Base-by-base conservation (phyloP, 176 grass and related monocot species). In the Thalia dealbata region DNA sequence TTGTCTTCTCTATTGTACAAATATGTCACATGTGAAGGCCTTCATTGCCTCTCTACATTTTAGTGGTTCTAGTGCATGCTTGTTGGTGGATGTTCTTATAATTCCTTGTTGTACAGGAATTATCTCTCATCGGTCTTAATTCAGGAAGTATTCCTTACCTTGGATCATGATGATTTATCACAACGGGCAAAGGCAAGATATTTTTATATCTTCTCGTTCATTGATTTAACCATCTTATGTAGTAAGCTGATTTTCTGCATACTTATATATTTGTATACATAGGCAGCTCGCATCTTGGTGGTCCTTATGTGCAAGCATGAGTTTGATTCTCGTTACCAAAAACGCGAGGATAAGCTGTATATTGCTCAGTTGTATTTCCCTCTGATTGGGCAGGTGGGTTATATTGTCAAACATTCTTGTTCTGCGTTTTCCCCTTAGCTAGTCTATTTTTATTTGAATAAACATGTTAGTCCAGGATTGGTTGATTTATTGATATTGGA, bases 81-180 rank as follows among this genome's bases (percentile, higher is more conserved):
- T 63, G 7, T 69, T 67, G 64, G 29, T 67, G 15, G 64, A 67
- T 18, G 19, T 67, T 67, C 9, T 41, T 42, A 67, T 4, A 44
- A 41, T 46, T 75, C 38, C 8, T 62, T 29, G 23, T 62, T 71
- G 22, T 63, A 56, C 89, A 97, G 95, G 82, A 97, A 97, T 76
- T 97, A 97, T 78, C 85, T 97, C 23, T 99, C 95, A 0, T 99
- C 90, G 3, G 95, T 99, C 79, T 83, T 99, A 85, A 93, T 99
- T 82, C 95, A 99, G 86, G 95, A 99, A 83, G 92, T 99, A 59
- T 99, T 99, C 86, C 95, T 99, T 77, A 99, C 90, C 50, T 89
- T 99, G 82, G 95, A 99, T 65, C 95, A 99, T 75, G 95, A 99
- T 81, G 95, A 99, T 91, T 72, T 99, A 58, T 88, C 87, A 70